Evolutionary conservation across 768 basidiomycete genomes (phyloP).

Genomic region (Aureoboletus auriporus): DNA sequence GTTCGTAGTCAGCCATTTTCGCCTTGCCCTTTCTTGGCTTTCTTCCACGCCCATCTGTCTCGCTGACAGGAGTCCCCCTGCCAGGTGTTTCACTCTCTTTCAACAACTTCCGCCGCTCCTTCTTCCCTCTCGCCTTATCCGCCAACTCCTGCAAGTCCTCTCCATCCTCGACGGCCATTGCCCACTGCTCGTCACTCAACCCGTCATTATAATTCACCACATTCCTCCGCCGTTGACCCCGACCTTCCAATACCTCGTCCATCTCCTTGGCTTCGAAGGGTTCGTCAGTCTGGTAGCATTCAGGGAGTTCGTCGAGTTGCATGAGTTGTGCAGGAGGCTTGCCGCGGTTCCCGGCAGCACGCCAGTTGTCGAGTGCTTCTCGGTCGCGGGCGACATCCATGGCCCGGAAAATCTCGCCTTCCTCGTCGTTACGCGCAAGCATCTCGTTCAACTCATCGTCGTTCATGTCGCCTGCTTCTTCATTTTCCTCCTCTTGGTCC

Average conservation of each 20-base stretch:
- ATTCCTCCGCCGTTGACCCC: conserved; percentile 80
- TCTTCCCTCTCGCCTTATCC: conserved; percentile 61
- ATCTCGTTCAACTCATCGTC: conserved; percentile 94
- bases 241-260: conserved; percentile 56
- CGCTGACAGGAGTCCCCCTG: conserved; percentile 62
- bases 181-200: conserved; percentile 91
- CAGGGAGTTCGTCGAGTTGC: conserved; percentile 84
- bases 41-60: conserved; percentile 51
- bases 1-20: conserved; percentile 53
- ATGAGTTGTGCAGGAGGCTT: conserved; percentile 77
- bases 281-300: conserved; percentile 84
- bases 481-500: conserved; percentile 86
- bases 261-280: conserved; percentile 69
- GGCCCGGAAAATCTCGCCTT: conserved; percentile 68
- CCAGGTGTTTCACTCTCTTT: conserved; percentile 58
- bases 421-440: conserved; percentile 81
- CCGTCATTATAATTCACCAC: conserved; percentile 93
- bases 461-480: conserved; percentile 89
- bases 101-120: conserved; percentile 54
- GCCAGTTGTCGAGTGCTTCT: conserved; percentile 62
- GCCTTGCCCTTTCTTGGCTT: conserved; percentile 57
- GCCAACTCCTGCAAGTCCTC: conserved; percentile 74
- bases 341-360: conserved; percentile 67
- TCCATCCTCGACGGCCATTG: conserved; percentile 79
- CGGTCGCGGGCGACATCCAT: conserved; percentile 82